Evolutionary conservation across 345 rosid species (phyloP).

Genomic region (Dipteronia dyeriana): DNA sequence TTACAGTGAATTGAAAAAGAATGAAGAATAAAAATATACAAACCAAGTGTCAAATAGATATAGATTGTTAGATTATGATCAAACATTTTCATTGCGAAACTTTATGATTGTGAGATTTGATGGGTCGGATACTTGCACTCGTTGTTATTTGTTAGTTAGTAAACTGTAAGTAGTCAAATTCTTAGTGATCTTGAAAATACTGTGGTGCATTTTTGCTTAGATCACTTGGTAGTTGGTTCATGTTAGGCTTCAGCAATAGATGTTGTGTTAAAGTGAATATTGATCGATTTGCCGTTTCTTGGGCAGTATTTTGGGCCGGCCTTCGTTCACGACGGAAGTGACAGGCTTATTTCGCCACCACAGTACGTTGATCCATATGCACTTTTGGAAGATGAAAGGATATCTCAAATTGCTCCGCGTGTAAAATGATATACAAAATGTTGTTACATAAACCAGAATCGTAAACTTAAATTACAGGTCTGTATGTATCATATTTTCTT

Average conservation of each 20-base stretch:
- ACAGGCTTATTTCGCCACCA: conserved; percentile 45
- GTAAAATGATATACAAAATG: conserved; percentile 40
- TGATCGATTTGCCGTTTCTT: conserved; percentile 11
- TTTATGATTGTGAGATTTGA: background rate
- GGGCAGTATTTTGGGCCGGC: conserved; percentile 72
- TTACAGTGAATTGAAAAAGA: background rate
- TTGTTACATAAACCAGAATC: background rate
- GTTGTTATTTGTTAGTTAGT: no score
- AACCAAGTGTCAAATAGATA: background rate
- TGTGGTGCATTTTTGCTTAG: no score
- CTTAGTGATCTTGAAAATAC: no score
- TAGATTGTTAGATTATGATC: background rate
- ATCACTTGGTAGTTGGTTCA: background rate
- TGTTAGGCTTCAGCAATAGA: background rate
- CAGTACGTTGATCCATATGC: conserved; percentile 66
- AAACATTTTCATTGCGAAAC: background rate
- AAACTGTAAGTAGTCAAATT: no score
- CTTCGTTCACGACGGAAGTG: conserved; percentile 71
- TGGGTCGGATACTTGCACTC: background rate
- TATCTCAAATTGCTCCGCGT: conserved; percentile 58
- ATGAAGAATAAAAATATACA: no score
- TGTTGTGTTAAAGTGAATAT: no score
- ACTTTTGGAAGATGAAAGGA: conserved; percentile 81
- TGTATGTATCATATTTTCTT: conserved; percentile 19
- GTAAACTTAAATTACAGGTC: conserved; percentile 16